phyloP scores from a whole-genome alignment of 1,139 yeast species.

The Wickerhamiella infanticola region DNA sequence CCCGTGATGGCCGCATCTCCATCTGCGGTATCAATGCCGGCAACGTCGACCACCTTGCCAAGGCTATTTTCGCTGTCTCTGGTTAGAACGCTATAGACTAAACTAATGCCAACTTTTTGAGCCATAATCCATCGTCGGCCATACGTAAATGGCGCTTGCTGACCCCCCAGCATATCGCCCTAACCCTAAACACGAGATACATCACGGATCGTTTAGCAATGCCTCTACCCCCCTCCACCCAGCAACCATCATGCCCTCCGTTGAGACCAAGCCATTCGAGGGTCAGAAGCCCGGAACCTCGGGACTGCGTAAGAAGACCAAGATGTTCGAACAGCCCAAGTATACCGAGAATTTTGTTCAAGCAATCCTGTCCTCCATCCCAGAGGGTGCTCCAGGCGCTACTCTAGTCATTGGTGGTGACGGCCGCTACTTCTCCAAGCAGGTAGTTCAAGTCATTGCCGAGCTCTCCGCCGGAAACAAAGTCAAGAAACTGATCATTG shows the following conservation, averaged over 20 bases:
- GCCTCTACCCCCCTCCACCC: no score
- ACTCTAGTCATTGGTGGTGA: constrained; percentile 92
- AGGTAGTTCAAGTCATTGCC: constrained; percentile 67
- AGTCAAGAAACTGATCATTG: constrained; percentile 68
- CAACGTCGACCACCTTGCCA: constrained; percentile 68
- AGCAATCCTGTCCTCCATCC: constrained; percentile 70
- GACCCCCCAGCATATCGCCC: no score
- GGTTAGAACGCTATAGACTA: constrained; percentile 5
- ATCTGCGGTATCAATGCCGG: constrained; percentile 82
- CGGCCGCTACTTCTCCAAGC: constrained; percentile 81
- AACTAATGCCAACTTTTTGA: no score
- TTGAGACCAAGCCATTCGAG: constrained; percentile 51
- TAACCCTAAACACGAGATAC: no score
- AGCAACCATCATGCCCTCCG: not conserved
- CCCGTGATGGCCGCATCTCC: constrained; percentile 70
- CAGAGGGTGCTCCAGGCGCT: constrained; percentile 66
- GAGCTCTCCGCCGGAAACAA: constrained; percentile 85
- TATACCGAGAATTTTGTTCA: constrained; percentile 93
- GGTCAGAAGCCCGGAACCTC: constrained; percentile 99
- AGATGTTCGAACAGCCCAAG: constrained; percentile 61
- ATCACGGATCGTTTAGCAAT: not conserved
- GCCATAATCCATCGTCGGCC: no score
- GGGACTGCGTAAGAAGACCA: constrained; percentile 83
- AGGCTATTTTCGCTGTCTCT: constrained; percentile 70
- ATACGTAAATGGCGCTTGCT: no score